A percentile compares a stretch with the other conserved stretches of the same genome.
Conservation (phyloP, 2,329 filamentous ascomycete genomes). For the Xylariaceae sp. region DNA sequence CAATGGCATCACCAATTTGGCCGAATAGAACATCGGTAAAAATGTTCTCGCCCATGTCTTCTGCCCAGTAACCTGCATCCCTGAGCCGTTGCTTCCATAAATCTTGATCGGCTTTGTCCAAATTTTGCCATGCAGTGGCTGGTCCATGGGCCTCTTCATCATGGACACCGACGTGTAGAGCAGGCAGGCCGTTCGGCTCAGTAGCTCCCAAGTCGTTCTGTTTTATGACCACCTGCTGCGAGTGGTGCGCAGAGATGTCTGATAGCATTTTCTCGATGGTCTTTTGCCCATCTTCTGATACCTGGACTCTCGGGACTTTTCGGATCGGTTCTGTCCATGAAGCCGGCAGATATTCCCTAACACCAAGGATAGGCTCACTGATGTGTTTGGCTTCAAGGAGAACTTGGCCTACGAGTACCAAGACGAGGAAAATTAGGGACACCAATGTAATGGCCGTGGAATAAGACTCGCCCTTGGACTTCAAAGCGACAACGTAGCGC, state of each 20-base stretch:
- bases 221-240: constrained; percentile 38
- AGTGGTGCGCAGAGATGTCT: constrained; percentile 29
- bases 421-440: constrained; percentile 52
- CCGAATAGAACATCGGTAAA: constrained; percentile 74
- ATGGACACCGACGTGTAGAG: constrained; percentile 41
- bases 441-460: constrained; percentile 48
- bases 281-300: constrained; percentile 15
- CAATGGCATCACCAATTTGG: constrained; percentile 60
- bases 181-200: constrained; percentile 23
- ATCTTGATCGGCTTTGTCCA: constrained; percentile 56
- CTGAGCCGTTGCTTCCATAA: constrained; percentile 65
- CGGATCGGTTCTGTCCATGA: constrained; percentile 30
- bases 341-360: constrained; percentile 49
- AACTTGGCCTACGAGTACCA: constrained; percentile 58
- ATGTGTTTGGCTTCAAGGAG: constrained; percentile 59
- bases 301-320: constrained; percentile 30
- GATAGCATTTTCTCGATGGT: constrained; percentile 34
- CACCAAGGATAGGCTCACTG: constrained; percentile 51
- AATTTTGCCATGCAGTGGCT: constrained; percentile 65
- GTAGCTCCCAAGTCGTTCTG: constrained; percentile 26
- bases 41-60: constrained; percentile 69
- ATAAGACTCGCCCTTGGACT: constrained; percentile 49
- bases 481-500: constrained; percentile 65
- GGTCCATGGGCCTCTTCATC: constrained; percentile 44
- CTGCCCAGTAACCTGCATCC: constrained; percentile 72